Evolutionary conservation across 768 basidiomycete species (phyloP), one percentile per base, ranked within the genome.

Genomic region (Auricularia sp.): DNA sequence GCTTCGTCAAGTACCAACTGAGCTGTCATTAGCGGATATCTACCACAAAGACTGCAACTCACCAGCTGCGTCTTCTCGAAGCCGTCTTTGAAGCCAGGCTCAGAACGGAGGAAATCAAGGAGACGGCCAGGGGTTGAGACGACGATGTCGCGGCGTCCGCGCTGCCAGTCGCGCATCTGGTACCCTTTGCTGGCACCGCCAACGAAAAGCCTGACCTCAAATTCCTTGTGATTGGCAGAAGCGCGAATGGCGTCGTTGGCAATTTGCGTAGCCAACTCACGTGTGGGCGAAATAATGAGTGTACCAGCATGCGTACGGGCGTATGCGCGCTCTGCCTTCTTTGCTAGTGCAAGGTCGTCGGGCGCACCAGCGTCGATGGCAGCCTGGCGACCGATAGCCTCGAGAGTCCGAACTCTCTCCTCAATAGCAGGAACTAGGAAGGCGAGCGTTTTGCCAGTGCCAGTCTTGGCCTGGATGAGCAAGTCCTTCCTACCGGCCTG

Each of bases 1-100:
- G 93, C 91, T 73, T 97, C 93, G 71, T 98, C 97, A 64, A 98
- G 79, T 65, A 98, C 81, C 62, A 98, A 81, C 90, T 93, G 67
- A 11, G 43, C 62, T 66, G 21, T 36, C 36, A 3, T 23, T 62
- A 51, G 64, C n/a, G 65, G 43, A 64, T 29, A 42, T 21, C 36
- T 34, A 42, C 18, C 61, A 51, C 14, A 64, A 34, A 18, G 53
- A 59, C 59, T 47, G 35, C 16, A 11, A 77, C 86, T 54, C 68
- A 90, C 90, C 68, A 85, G 77, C 69, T 85, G 79, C 2, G 87
- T 81, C 18, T 80, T 76, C 23, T 74, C 72, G 29, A 95, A 70
- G 2, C 80, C 81, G 2, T 78, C 77, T 21, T 75, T 75, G 10
- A 94, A 80, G 2, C 79, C 79, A 0, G 80, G 79, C 63, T 87